Percentiles rank a stretch among this genome's conserved stretches.
Conservation (phyloP, 768 basidiomycete species). For the Scleroderma citrinum region DNA sequence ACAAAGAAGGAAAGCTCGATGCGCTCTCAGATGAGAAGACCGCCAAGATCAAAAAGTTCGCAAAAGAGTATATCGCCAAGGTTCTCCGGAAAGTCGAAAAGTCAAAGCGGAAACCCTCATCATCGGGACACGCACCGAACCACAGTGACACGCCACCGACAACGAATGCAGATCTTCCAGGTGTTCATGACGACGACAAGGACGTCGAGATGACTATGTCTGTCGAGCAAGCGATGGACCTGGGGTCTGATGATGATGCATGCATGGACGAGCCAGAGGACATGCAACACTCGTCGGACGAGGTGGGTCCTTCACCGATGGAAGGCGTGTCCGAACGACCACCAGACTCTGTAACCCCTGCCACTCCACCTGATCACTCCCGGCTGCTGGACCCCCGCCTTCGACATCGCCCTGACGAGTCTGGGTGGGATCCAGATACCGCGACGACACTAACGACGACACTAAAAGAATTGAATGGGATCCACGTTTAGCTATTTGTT, state of each 20-base stretch:
- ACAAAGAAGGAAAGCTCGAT: slow-evolving; percentile 68
- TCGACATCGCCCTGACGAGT: slow-evolving; percentile 26
- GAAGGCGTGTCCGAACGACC: slow-evolving; percentile 26
- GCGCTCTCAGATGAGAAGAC: slow-evolving; percentile 81
- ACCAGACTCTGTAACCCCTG: slow-evolving; percentile 24
- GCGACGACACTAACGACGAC: too few relatives aligned
- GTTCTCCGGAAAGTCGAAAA: slow-evolving; percentile 62
- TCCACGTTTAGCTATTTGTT: slow-evolving; percentile 8
- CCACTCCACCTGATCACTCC: slow-evolving; percentile 22
- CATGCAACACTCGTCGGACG: slow-evolving; percentile 25
- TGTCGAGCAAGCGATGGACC: slow-evolving; percentile 41
- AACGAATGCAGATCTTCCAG: slow-evolving; percentile 7
- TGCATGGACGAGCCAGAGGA: slow-evolving; percentile 13
- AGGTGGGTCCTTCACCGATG: slow-evolving; percentile 27
- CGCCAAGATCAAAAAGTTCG: slow-evolving; percentile 86
- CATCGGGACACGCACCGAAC: slow-evolving; percentile 4
- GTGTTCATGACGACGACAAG: slow-evolving; percentile 12
- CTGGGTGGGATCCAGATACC: slow-evolving; percentile 22
- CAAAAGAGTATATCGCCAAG: slow-evolving; percentile 87
- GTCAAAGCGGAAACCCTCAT: slow-evolving; percentile 17
- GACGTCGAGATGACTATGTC: slow-evolving; percentile 32
- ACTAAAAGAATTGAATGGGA: slow-evolving; percentile 13
- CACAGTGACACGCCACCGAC: slow-evolving; percentile 1
- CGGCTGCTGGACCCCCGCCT: slow-evolving; percentile 23
- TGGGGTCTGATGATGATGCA: slow-evolving; percentile 28